Base-by-base conservation (phyloP, 108 stramenopile species). In the Cyclotella baltica region DNA sequence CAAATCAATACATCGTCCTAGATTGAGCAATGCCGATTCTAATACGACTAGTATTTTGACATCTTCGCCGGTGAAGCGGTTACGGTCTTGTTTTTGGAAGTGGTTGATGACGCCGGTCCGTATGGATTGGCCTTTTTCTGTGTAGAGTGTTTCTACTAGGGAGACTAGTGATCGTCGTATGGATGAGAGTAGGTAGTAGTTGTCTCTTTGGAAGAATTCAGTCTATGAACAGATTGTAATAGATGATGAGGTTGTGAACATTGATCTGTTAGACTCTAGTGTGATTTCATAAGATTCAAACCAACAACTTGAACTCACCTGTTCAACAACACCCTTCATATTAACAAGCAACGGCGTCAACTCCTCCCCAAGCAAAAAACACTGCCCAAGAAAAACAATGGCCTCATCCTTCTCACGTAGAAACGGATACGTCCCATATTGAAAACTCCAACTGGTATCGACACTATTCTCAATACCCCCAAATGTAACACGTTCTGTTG, bases 141-240 rank as follows among this genome's bases (percentile, higher is more conserved):
- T 81, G 65, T 94, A 88, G 64, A 94, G 74, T 58, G 81, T 67
- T 78, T 94, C 93, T 28, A 94, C 83, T 23, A 88, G 73, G 9
- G 83, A 80, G 18, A 92, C 91, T 28, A 94, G 58, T 25, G 88
- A 83, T 38, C 90, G 65, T n/a, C 93, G 87, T n/a, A 88, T 90
- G 9, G 90, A 73, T 16, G 92, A 87, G 16, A 92, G 76, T 6
- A 79, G 67, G 11, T 87, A 78, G 56, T 92, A 94, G 61, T 92
- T 92, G 65, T 94, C 93, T 34, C 88, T 62, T 71, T 94, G 93
- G 83, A 92, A 92, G 72, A 94, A 92, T 72, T 94, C 93, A 20
- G 77, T 86, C 86, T 88, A n/a, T 18, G 25, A 22, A 47, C 19
- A n/a, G 27, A 58, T 1, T 46, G 16, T 55, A 51, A 22, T 11